These are phyloP conservation scores for Paraglomus brasilianum DNA, from an alignment of 192 early-diverging fungal species.

Conservation along the genomic window DNA sequence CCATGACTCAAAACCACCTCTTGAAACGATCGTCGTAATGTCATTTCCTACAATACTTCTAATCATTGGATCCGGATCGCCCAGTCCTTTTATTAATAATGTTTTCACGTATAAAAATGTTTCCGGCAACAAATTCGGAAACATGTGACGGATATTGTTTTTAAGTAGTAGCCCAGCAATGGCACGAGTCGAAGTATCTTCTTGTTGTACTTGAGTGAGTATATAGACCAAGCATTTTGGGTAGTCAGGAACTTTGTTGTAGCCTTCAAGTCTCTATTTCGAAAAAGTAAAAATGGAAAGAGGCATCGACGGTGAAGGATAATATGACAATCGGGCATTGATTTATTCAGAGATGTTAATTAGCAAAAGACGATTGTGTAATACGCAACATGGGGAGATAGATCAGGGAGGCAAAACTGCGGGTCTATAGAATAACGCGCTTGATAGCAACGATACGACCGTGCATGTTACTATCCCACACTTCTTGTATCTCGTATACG, in stretches of 20 bases:
- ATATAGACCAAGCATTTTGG: slow-evolving; percentile 89
- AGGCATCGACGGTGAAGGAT: slow-evolving; percentile 6
- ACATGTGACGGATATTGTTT: slow-evolving; percentile 66
- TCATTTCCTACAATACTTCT: slow-evolving; percentile 84
- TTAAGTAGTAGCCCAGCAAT: slow-evolving; percentile 85
- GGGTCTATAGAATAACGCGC: neutral
- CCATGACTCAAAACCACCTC: slow-evolving; percentile 71
- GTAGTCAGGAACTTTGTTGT: slow-evolving; percentile 83
- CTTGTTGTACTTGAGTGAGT: slow-evolving; percentile 69
- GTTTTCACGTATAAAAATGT: slow-evolving; percentile 71
- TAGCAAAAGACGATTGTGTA: neutral
- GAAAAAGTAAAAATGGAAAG: neutral
- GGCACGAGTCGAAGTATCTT: slow-evolving; percentile 65
- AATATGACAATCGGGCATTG: neutral
- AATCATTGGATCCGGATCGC: slow-evolving; percentile 69
- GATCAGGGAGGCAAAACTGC: neutral
- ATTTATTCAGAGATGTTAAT: neutral
- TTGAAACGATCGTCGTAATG: slow-evolving; percentile 80
- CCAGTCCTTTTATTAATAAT: slow-evolving; percentile 49
- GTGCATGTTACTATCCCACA: neutral
- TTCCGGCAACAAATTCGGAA: slow-evolving; percentile 48
- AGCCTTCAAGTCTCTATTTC: slow-evolving; percentile 68
- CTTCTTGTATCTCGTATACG: neutral
- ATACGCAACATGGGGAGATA: neutral
- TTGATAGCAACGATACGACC: slow-evolving; percentile 21